These are phyloP conservation scores for Verticillium albo-atrum DNA, from an alignment of 2,329 filamentous ascomycete species.

Conservation along the genomic window DNA sequence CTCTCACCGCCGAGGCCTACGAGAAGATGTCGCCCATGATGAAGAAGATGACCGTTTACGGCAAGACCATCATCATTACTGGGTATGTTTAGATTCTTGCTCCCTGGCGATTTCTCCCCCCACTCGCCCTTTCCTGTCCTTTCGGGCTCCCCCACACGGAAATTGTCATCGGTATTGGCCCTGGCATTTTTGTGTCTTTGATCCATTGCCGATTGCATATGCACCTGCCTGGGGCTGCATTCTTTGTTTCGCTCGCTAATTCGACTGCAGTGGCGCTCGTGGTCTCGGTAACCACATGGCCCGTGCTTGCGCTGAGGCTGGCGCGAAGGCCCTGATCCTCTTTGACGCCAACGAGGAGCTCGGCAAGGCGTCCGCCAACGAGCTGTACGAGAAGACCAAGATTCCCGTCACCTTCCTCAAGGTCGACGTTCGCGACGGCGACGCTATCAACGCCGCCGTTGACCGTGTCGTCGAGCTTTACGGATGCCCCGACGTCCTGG, in stretches of 20 bases:
- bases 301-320: constrained; percentile 70
- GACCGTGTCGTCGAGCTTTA: constrained; percentile 61
- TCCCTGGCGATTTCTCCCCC: constrained; percentile 1
- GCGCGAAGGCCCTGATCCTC: constrained; percentile 68
- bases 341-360: constrained; percentile 74
- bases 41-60: constrained; percentile 64
- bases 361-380: constrained; percentile 63
- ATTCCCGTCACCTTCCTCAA: constrained; percentile 73
- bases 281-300: constrained; percentile 79
- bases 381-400: constrained; percentile 68
- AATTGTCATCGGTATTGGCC: too few relatives aligned
- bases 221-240: not conserved
- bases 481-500: constrained; percentile 68
- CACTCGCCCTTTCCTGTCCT: not conserved
- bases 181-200: not conserved
- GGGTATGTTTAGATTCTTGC: constrained; percentile 33
- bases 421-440: constrained; percentile 70
- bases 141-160: too few relatives aligned
- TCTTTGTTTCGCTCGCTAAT: not conserved
- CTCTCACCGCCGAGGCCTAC: constrained; percentile 50
- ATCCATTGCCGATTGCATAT: constrained; percentile 28
- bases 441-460: constrained; percentile 66
- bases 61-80: constrained; percentile 69
- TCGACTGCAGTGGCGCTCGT: constrained; percentile 50
- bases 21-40: constrained; percentile 55